Conservation (phyloP, 495 filamentous ascomycete genomes). For the Xylaria grammica region DNA sequence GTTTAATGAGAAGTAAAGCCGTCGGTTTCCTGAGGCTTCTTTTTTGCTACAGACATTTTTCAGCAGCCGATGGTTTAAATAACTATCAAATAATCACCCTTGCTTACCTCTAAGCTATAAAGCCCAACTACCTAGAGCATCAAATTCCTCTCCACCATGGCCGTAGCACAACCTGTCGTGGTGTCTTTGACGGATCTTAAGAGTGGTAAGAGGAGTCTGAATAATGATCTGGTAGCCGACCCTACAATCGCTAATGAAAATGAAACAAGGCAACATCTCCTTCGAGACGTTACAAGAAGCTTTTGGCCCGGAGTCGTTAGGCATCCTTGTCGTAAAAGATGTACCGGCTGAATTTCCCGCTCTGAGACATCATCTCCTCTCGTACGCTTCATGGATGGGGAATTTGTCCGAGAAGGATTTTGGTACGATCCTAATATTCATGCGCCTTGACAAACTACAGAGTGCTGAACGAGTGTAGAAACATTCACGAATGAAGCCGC, state of each 20-base stretch:
- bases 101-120: background rate
- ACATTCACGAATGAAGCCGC: slow-evolving; percentile 67
- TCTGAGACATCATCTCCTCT: slow-evolving; percentile 75
- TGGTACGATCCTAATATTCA: slow-evolving; percentile 51
- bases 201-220: slow-evolving; percentile 43
- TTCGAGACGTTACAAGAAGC: slow-evolving; percentile 79
- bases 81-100: background rate
- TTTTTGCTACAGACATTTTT: background rate
- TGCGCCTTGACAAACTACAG: background rate
- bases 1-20: slow-evolving; percentile 15
- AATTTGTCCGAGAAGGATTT: slow-evolving; percentile 77
- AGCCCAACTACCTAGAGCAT: background rate
- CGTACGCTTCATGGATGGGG: slow-evolving; percentile 86
- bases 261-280: slow-evolving; percentile 66
- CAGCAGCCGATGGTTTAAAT: slow-evolving; percentile 7
- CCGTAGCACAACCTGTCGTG: slow-evolving; percentile 53
- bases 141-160: slow-evolving; percentile 37
- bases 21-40: slow-evolving; percentile 20
- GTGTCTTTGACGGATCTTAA: slow-evolving; percentile 59
- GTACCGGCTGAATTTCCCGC: slow-evolving; percentile 70
- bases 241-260: slow-evolving; percentile 22
- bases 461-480: slow-evolving; percentile 44
- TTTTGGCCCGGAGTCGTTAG: slow-evolving; percentile 89
- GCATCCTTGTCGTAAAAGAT: slow-evolving; percentile 90
- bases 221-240: background rate